Evolutionary conservation across 305 asterid species (phyloP).

Genomic region (Rubia peregrina): DNA sequence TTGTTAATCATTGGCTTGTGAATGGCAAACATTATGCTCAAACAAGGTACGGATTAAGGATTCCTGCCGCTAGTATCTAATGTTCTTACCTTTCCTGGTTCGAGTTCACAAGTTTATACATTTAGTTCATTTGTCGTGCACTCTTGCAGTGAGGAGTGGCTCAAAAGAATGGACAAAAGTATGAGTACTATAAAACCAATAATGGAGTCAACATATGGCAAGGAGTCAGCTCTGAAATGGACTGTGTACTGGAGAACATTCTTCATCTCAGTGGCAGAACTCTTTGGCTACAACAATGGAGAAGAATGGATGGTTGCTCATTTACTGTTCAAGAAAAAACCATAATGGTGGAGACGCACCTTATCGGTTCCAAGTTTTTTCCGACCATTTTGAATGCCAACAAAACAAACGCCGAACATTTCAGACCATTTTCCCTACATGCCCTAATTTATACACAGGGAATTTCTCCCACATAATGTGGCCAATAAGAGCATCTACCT

Average conservation of each 20-base stretch:
- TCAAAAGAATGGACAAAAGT: slow-evolving; percentile 69
- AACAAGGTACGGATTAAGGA: slow-evolving; percentile 41
- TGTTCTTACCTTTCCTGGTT: not conserved
- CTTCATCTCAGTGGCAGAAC: slow-evolving; percentile 82
- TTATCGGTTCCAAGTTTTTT: not conserved
- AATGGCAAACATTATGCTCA: slow-evolving; percentile 78
- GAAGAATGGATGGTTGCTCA: slow-evolving; percentile 92
- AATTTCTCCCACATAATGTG: not conserved
- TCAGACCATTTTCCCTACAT: not conserved
- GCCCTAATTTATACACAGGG: not conserved
- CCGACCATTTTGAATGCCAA: not conserved
- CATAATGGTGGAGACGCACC: not conserved
- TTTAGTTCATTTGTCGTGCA: not conserved
- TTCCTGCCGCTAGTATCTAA: too few relatives aligned
- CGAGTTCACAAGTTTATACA: not conserved
- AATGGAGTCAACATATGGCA: slow-evolving; percentile 80
- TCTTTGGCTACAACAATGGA: slow-evolving; percentile 67
- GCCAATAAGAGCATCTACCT: not conserved
- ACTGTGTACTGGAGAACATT: slow-evolving; percentile 86
- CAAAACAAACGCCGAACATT: not conserved
- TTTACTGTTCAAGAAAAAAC: slow-evolving; percentile 68
- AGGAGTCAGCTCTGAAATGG: slow-evolving; percentile 80
- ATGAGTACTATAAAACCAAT: slow-evolving; percentile 43
- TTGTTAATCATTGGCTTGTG: slow-evolving; percentile 80
- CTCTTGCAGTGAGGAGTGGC: slow-evolving; percentile 84